Evolutionary conservation across 305 asterid genomes (phyloP).

Genomic region (Coffea humblotiana): DNA sequence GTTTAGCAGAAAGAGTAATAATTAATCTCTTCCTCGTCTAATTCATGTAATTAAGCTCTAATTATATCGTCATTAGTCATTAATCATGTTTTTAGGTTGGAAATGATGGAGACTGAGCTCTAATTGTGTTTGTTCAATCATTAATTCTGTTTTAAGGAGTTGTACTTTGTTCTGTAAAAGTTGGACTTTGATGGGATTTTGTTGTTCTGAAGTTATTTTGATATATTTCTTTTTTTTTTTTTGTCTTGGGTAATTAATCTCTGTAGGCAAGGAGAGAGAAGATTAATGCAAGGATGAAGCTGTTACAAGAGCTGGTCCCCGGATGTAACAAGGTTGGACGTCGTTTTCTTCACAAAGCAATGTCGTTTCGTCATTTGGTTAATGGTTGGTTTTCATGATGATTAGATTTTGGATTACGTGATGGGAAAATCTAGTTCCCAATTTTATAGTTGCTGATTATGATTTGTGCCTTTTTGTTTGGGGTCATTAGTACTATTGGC

Average conservation of each 20-base stretch:
- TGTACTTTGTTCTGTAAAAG: background rate
- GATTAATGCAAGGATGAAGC: constrained; percentile 94
- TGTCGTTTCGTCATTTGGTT: constrained; percentile 14
- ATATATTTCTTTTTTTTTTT: background rate
- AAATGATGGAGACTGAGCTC: background rate
- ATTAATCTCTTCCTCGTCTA: background rate
- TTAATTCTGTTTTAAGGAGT: background rate
- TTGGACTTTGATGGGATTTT: background rate
- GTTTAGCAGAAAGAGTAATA: constrained; percentile 94
- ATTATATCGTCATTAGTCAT: constrained; percentile 5
- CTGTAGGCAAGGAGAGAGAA: constrained; percentile 97
- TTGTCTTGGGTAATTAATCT: constrained; percentile 21
- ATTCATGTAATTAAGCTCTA: constrained; percentile 4
- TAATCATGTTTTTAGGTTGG: constrained; percentile 22
- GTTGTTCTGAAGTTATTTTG: background rate
- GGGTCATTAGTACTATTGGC: background rate
- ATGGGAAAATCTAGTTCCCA: background rate
- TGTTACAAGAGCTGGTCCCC: constrained; percentile 93
- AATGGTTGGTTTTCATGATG: constrained; percentile 24
- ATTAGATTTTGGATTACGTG: constrained; percentile 32
- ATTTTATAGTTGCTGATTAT: constrained; percentile 8
- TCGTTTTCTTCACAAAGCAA: constrained; percentile 20
- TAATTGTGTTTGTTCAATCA: background rate
- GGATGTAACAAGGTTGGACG: constrained; percentile 93
- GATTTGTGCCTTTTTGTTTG: constrained; percentile 17